Conservation (phyloP, 441 rosid genomes). For the Pelargonium cotyledonis region DNA sequence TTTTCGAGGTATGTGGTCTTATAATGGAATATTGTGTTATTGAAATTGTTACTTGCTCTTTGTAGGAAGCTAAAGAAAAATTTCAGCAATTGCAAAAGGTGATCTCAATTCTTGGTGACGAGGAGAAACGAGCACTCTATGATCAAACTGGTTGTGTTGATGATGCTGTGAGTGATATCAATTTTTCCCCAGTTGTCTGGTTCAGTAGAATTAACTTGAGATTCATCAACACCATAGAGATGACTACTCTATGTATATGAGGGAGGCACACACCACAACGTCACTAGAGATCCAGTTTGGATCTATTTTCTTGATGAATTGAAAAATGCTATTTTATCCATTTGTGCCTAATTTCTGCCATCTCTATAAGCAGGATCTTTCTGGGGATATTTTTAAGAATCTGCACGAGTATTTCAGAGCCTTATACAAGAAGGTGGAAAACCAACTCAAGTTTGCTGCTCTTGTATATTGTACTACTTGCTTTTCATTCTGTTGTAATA, state of each 20-base stretch:
- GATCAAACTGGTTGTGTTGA: slow-evolving; percentile 89
- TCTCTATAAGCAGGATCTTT: slow-evolving; percentile 55
- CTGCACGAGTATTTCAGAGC: slow-evolving; percentile 61
- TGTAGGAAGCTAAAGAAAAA: slow-evolving; percentile 86
- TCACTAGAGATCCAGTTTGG: too few relatives aligned
- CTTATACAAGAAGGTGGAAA: slow-evolving; percentile 65
- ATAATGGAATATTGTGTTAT: neutral
- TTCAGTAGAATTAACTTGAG: too few relatives aligned
- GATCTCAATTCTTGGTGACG: slow-evolving; percentile 82
- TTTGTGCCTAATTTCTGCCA: too few relatives aligned
- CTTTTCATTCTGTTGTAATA: neutral
- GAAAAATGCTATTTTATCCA: too few relatives aligned
- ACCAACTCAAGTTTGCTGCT: slow-evolving; percentile 3
- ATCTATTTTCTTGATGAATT: too few relatives aligned
- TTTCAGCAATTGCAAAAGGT: slow-evolving; percentile 94
- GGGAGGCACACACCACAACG: too few relatives aligned
- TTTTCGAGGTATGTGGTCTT: neutral
- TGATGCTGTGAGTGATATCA: slow-evolving; percentile 92
- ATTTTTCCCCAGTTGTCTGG: too few relatives aligned
- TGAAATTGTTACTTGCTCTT: slow-evolving; percentile 8
- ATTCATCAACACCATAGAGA: too few relatives aligned
- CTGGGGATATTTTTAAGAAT: slow-evolving; percentile 66
- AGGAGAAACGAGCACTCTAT: slow-evolving; percentile 72
- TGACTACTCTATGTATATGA: too few relatives aligned
- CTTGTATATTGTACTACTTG: too few relatives aligned